Percentiles rank a stretch among this genome's conserved stretches.
phyloP scores from a whole-genome alignment of 2,329 filamentous ascomycete genomes.

The Fusarium liriodendri region DNA sequence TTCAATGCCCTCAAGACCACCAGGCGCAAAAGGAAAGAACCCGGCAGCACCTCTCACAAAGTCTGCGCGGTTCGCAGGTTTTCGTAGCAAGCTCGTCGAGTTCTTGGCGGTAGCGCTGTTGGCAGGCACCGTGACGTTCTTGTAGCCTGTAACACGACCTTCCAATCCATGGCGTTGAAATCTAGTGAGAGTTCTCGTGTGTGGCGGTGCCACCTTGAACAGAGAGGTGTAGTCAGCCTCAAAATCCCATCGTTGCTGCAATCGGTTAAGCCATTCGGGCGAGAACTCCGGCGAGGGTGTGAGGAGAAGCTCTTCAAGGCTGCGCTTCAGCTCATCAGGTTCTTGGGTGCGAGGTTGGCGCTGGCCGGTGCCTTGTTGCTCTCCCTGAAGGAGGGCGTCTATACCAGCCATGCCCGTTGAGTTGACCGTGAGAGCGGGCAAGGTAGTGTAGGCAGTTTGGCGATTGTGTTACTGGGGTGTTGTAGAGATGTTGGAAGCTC shows the following conservation, averaged over 20 bases:
- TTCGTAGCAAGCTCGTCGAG: constrained; percentile 87
- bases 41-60: constrained; percentile 94
- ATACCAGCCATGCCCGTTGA: constrained; percentile 48
- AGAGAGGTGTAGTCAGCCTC: constrained; percentile 84
- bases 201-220: constrained; percentile 88
- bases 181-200: constrained; percentile 92
- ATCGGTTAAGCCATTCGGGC: constrained; percentile 84
- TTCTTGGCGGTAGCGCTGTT: constrained; percentile 94
- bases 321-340: constrained; percentile 72
- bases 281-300: constrained; percentile 84
- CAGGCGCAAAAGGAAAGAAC: constrained; percentile 94
- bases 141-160: constrained; percentile 92
- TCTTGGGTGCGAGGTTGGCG: constrained; percentile 50
- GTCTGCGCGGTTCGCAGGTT: constrained; percentile 86
- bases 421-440: constrained; percentile 5
- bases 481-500: constrained; percentile 32
- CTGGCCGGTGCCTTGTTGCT: constrained; percentile 21
- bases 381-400: constrained; percentile 48
- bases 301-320: constrained; percentile 82
- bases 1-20: constrained; percentile 88
- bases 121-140: constrained; percentile 91
- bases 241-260: constrained; percentile 91
- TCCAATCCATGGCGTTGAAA: constrained; percentile 93
- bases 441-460: constrained; percentile 4
- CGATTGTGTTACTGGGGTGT: background rate